Conservation (phyloP, 169 alveolate species). For the Plasmodium reichenowi region DNA sequence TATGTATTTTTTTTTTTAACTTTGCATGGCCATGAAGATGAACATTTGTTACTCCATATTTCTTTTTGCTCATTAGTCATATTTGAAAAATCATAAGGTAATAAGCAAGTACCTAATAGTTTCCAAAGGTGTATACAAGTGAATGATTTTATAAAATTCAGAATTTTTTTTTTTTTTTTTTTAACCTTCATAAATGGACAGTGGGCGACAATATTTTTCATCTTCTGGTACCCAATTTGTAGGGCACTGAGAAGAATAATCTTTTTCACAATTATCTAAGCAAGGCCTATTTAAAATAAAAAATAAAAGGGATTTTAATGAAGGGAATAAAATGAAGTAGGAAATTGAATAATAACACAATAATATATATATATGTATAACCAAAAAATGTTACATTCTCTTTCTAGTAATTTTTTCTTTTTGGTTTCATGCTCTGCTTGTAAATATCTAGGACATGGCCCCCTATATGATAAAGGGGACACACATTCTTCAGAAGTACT, state of each 20-base stretch:
- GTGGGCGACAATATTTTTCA: constrained; percentile 43
- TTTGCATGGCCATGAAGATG: constrained; percentile 67
- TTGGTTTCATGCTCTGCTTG: constrained; percentile 36
- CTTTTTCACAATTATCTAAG: constrained; percentile 32
- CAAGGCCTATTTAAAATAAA: constrained; percentile 57
- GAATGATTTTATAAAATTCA: background rate
- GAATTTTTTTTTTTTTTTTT: constrained; percentile 5
- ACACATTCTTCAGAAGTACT: constrained; percentile 35
- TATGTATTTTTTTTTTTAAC: constrained; percentile 10
- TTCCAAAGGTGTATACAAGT: too few species aligned
- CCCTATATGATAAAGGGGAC: constrained; percentile 57
- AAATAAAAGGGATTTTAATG: background rate
- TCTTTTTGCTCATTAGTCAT: constrained; percentile 58
- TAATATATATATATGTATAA: background rate
- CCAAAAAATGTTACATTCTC: constrained; percentile 52
- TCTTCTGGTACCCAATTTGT: constrained; percentile 59
- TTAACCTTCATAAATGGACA: constrained; percentile 44
- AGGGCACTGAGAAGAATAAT: constrained; percentile 71
- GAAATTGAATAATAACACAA: background rate
- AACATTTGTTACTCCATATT: constrained; percentile 72
- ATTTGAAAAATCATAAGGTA: constrained; percentile 50
- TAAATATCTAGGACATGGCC: constrained; percentile 71
- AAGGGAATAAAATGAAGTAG: background rate
- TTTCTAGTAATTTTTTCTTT: constrained; percentile 36
- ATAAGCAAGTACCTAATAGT: constrained; percentile 38